phyloP scores from a whole-genome alignment of 352 stramenopile genomes.

The Saprolegnia diclina region DNA sequence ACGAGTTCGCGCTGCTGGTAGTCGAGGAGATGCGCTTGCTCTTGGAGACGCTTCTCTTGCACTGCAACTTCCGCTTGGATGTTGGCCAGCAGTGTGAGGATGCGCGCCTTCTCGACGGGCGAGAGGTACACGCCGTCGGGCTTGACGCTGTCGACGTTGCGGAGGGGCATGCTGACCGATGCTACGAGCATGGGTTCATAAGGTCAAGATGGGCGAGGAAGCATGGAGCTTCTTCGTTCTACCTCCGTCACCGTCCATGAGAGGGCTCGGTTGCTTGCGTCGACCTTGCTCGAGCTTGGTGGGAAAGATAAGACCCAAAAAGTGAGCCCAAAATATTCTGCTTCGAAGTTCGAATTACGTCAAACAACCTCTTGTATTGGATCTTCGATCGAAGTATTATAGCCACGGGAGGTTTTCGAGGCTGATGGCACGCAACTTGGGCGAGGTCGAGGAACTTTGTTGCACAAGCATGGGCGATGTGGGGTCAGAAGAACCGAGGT shows the following conservation, averaged over 20 bases:
- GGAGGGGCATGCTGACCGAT: too few species aligned
- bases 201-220: too few species aligned
- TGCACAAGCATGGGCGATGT: background rate
- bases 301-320: background rate
- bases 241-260: background rate
- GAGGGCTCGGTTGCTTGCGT: background rate
- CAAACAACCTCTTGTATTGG: background rate
- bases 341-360: background rate
- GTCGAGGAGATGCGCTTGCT: slow-evolving; percentile 10
- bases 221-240: background rate
- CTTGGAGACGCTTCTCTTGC: background rate
- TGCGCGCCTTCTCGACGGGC: slow-evolving; percentile 7
- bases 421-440: too few species aligned
- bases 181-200: too few species aligned
- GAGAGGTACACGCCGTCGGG: background rate
- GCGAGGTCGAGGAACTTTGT: too few species aligned
- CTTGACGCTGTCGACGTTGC: background rate
- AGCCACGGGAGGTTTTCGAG: background rate
- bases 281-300: background rate
- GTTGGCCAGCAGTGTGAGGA: slow-evolving; percentile 8
- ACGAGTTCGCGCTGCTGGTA: slow-evolving; percentile 11
- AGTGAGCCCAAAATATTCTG: background rate
- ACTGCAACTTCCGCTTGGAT: background rate
- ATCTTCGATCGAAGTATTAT: background rate
- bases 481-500: background rate